Percentiles rank a stretch among this genome's conserved stretches.
Evolutionary conservation across 768 basidiomycete species (phyloP).

Genomic region (Rickenella mellea): DNA sequence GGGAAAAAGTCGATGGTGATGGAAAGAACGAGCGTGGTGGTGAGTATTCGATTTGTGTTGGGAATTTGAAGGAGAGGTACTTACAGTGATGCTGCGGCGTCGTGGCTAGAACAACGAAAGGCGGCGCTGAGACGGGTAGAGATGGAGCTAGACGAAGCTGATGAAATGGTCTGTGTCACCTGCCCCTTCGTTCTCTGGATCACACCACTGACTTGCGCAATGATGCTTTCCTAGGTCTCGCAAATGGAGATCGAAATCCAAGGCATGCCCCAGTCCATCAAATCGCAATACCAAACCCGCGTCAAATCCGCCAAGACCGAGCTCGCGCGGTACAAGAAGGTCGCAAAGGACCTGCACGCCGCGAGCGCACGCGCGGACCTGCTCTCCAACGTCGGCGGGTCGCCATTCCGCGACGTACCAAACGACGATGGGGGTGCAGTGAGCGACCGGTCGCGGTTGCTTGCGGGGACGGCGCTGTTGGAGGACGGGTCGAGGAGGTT

Average conservation of each 20-base stretch:
- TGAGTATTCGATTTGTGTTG: constrained; percentile 23
- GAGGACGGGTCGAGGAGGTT: constrained; percentile 80
- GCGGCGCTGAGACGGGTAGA: constrained; percentile 74
- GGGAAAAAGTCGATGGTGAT: constrained; percentile 67
- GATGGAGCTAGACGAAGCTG: constrained; percentile 96
- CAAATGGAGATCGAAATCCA: constrained; percentile 99
- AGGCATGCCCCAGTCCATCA: constrained; percentile 81
- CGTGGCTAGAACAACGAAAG: constrained; percentile 86
- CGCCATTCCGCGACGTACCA: constrained; percentile 65
- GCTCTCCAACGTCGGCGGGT: constrained; percentile 35
- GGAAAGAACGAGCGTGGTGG: constrained; percentile 61
- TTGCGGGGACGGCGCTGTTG: constrained; percentile 68
- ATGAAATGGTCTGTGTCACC: constrained; percentile 70
- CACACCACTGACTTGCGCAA: neutral
- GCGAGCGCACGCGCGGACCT: constrained; percentile 70
- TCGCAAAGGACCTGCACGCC: constrained; percentile 61
- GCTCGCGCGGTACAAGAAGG: constrained; percentile 72
- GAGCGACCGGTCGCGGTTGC: constrained; percentile 69
- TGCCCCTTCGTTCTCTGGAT: neutral
- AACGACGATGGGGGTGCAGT: constrained; percentile 48
- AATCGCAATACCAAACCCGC: constrained; percentile 65
- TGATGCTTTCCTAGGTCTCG: constrained; percentile 52
- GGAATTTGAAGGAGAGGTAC: neutral
- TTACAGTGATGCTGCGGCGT: constrained; percentile 3
- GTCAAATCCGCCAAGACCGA: constrained; percentile 68